Evolutionary conservation across 345 rosid genomes (phyloP).

Genomic region (Melastoma malabathricum): DNA sequence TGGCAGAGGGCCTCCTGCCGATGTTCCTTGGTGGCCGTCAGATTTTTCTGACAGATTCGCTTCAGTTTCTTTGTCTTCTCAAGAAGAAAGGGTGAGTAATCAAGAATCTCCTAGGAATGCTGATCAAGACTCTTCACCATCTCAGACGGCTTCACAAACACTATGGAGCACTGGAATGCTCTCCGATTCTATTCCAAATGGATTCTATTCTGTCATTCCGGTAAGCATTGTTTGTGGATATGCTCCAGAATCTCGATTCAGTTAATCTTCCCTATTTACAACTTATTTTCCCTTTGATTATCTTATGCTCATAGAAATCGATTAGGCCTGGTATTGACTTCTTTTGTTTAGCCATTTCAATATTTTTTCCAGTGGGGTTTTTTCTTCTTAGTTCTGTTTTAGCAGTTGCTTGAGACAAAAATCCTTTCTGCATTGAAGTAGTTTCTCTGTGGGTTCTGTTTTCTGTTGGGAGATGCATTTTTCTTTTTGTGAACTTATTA

Average conservation of each 20-base stretch:
- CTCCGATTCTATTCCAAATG: conserved; percentile 72
- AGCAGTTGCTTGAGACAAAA: too few species aligned
- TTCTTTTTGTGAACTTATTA: too few species aligned
- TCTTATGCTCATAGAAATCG: too few species aligned
- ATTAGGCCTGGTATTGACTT: too few species aligned
- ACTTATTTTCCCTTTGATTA: neutral
- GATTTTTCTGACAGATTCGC: conserved; percentile 66
- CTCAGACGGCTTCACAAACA: conserved; percentile 66
- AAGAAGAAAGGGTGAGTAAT: conserved; percentile 43
- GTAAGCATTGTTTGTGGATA: conserved; percentile 22
- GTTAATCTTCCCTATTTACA: too few species aligned
- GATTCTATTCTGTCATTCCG: conserved; percentile 74
- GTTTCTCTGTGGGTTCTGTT: too few species aligned
- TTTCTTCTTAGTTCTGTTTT: too few species aligned
- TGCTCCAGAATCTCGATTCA: neutral
- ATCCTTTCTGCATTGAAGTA: too few species aligned
- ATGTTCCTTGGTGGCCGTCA: conserved; percentile 77
- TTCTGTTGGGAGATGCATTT: too few species aligned
- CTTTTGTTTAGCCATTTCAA: too few species aligned
- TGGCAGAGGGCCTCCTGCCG: conserved; percentile 59
- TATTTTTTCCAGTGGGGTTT: too few species aligned
- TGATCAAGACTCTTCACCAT: conserved; percentile 49
- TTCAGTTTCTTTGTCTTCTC: conserved; percentile 62
- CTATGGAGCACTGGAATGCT: conserved; percentile 89
- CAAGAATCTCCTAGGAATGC: conserved; percentile 48